These are phyloP conservation scores for Yamadazyma spencermartinsiae DNA, from an alignment of 1,139 yeast genomes.

Conservation along the genomic window DNA sequence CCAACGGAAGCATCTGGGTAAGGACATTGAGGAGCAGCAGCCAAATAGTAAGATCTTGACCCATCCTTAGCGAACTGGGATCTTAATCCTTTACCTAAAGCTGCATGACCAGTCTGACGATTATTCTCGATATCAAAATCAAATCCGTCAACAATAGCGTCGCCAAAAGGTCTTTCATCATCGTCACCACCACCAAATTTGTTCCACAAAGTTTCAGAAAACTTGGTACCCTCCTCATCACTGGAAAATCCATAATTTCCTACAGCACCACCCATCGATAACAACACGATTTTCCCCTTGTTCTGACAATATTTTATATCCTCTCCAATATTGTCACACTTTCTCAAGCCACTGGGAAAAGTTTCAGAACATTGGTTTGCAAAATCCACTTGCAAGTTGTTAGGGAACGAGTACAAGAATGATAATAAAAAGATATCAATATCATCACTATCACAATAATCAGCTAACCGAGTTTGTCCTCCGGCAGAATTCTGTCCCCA, in stretches of 20 bases:
- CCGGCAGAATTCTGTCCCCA: conserved; percentile 83
- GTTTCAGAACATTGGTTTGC: conserved; percentile 63
- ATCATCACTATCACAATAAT: conserved; percentile 67
- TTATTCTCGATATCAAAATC: conserved; percentile 49
- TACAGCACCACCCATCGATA: conserved; percentile 86
- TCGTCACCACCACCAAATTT: conserved; percentile 77
- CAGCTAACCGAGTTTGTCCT: conserved; percentile 61
- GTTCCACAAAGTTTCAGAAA: conserved; percentile 82
- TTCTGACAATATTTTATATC: conserved; percentile 85
- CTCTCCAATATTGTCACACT: conserved; percentile 64
- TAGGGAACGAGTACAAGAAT: conserved; percentile 67
- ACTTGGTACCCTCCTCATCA: conserved; percentile 62
- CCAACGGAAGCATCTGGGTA: conserved; percentile 89
- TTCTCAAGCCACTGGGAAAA: conserved; percentile 54
- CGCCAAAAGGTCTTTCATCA: conserved; percentile 72
- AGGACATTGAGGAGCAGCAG: conserved; percentile 96
- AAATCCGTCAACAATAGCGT: conserved; percentile 46
- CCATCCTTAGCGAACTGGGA: conserved; percentile 50
- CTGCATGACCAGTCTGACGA: conserved; percentile 55
- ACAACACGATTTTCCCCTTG: conserved; percentile 71
- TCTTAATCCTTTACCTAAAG: conserved; percentile 64
- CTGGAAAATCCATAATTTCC: conserved; percentile 74
- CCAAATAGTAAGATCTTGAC: conserved; percentile 67
- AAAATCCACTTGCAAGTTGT: conserved; percentile 53
- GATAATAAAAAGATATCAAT: conserved; percentile 76